These are phyloP conservation scores for Hapsidospora chrysogenum DNA, from an alignment of 495 filamentous ascomycete genomes.

Conservation along the genomic window DNA sequence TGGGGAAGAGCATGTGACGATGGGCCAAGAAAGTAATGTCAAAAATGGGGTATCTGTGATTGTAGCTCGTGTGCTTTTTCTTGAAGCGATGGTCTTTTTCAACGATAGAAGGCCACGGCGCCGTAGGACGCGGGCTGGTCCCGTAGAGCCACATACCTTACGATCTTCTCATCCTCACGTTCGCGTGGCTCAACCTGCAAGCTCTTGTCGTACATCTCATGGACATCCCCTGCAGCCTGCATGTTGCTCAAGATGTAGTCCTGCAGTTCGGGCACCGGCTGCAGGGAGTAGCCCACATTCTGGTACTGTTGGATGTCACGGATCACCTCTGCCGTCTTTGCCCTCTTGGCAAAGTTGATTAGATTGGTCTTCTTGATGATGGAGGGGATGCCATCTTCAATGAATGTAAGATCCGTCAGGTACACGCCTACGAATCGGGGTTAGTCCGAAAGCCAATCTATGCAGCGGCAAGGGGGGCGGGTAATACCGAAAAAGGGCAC, in stretches of 20 bases:
- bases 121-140: not conserved
- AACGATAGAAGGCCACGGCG: not conserved
- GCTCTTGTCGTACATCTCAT: slow-evolving; percentile 97
- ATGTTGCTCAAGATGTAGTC: slow-evolving; percentile 95
- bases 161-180: slow-evolving; percentile 75
- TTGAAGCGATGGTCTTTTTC: too few relatives aligned
- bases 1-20: too few relatives aligned
- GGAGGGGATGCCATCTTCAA: slow-evolving; percentile 94
- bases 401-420: slow-evolving; percentile 94
- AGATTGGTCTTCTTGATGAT: slow-evolving; percentile 85
- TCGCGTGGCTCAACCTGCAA: slow-evolving; percentile 85
- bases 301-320: slow-evolving; percentile 97
- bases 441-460: not conserved
- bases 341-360: slow-evolving; percentile 96
- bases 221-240: slow-evolving; percentile 82
- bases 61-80: too few relatives aligned
- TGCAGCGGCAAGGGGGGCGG: not conserved
- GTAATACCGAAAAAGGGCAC: slow-evolving; percentile 92
- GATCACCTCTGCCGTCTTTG: slow-evolving; percentile 95
- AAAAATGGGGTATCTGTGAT: too few relatives aligned
- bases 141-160: slow-evolving; percentile 28
- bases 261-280: slow-evolving; percentile 79
- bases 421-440: slow-evolving; percentile 57
- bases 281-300: slow-evolving; percentile 81
- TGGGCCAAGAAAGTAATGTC: too few relatives aligned